Evolutionary conservation across 176 grass and related monocot genomes (phyloP), one percentile per base, ranked within the genome.

Genomic region (Phragmites australis): DNA sequence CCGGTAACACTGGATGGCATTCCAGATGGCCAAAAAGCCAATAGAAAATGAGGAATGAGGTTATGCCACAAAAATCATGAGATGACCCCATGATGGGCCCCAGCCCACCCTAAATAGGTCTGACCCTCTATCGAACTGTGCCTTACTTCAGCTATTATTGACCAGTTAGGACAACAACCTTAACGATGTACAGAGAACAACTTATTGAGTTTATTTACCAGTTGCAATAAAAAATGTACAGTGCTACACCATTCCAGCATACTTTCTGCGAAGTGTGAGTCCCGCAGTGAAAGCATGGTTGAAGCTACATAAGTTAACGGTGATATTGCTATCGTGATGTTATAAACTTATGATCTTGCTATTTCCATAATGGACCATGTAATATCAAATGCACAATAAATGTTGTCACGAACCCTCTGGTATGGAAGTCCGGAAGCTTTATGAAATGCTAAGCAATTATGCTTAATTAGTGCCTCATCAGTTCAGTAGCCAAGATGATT

Each of bases 331-430:
- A 47, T 61, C 55, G 31, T 49, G 37, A 48, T 34, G 50, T 40
- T 73, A 32, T 49, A 26, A 32, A 51, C 27, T 72, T 72, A 32
- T 69, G 41, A 6, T 5, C 64, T 67, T 31, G 43, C 34, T 66
- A 42, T 65, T 49, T 64, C 10, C 17, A 0, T 40, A 37, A 30
- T 34, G 48, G n/a, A 3, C 40, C 14, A 67, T 68, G 8, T 44
- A 37, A 40, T 58, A 25, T 21, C 39, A 79, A 58, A 73, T 83
- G 75, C 59, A 44, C 9, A 58, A 50, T 45, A 51, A 69, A 42
- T 81, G 16, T 22, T 76, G 17, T 76, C 25, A 73, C 29, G 22
- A 62, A 44, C 27, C 18, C 42, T 31, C 6, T 47, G 6, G 18
- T 50, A 50, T 1, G 18, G 1, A 27, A 37, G 30, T 44, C 51